phyloP scores from a whole-genome alignment of 2,329 filamentous ascomycete genomes.

The Paecilomyces dactylethromorphus region DNA sequence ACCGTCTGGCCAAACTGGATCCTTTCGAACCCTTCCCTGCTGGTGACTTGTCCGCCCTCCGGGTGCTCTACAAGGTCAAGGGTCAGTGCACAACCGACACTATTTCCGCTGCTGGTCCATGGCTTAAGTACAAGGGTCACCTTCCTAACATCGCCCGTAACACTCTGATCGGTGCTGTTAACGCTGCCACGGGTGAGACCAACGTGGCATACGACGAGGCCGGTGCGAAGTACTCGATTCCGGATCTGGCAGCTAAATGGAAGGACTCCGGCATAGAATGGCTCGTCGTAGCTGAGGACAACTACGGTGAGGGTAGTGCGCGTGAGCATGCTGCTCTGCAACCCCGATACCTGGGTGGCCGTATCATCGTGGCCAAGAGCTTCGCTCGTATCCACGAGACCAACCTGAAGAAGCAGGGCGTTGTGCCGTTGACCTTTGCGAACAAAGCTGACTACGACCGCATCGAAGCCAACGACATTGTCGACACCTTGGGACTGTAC shows the following conservation, averaged over 20 bases:
- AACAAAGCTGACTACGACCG: constrained; percentile 82
- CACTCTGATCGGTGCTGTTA: constrained; percentile 91
- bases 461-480: constrained; percentile 75
- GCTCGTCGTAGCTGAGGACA: constrained; percentile 95
- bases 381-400: constrained; percentile 94
- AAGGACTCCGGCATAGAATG: constrained; percentile 68
- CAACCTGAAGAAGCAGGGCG: constrained; percentile 94
- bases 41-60: constrained; percentile 66
- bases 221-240: constrained; percentile 69
- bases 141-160: constrained; percentile 96
- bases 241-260: constrained; percentile 80
- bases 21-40: constrained; percentile 80
- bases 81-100: constrained; percentile 99
- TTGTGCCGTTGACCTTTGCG: constrained; percentile 86
- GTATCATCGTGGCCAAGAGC: constrained; percentile 76
- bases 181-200: constrained; percentile 85
- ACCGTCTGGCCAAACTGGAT: constrained; percentile 82
- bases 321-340: constrained; percentile 13
- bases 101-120: constrained; percentile 92
- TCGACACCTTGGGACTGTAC: constrained; percentile 74
- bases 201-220: constrained; percentile 87
- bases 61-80: constrained; percentile 90
- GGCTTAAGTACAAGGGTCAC: constrained; percentile 99
- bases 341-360: constrained; percentile 80
- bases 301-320: constrained; percentile 74